Conservation (phyloP, 108 stramenopile species). For the Pseudonitzschia delicatissima region DNA sequence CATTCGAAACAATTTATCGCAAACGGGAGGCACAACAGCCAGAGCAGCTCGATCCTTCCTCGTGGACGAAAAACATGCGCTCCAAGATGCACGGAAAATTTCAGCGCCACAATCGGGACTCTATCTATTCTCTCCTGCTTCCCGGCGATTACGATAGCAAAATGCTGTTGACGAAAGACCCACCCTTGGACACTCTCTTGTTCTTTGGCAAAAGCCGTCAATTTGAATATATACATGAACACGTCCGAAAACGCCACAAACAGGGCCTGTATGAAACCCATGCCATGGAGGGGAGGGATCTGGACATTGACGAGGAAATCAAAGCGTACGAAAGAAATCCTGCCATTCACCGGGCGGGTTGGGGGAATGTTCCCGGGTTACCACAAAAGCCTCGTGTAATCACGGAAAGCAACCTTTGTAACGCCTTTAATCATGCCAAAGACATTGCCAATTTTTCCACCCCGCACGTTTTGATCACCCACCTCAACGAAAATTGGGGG, state of each 20-base stretch:
- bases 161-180: not conserved
- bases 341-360: not conserved
- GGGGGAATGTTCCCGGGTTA: not conserved
- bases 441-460: not conserved
- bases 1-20: not conserved
- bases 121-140: not conserved
- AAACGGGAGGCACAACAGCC: too few species aligned
- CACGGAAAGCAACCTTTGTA: not conserved
- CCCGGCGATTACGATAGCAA: not conserved
- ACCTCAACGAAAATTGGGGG: slow-evolving; percentile 52
- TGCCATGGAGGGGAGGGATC: not conserved
- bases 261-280: not conserved
- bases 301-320: not conserved
- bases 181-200: not conserved
- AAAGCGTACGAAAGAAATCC: not conserved
- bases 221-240: not conserved
- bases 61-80: not conserved
- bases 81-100: not conserved
- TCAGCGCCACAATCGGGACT: not conserved
- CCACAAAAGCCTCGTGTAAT: not conserved
- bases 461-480: slow-evolving; percentile 39
- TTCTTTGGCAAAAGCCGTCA: not conserved
- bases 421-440: not conserved
- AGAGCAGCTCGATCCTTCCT: too few species aligned
- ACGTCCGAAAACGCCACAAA: not conserved